Conservation (phyloP, 805 yeast species). For the Nakazawaea wickerhamii region DNA sequence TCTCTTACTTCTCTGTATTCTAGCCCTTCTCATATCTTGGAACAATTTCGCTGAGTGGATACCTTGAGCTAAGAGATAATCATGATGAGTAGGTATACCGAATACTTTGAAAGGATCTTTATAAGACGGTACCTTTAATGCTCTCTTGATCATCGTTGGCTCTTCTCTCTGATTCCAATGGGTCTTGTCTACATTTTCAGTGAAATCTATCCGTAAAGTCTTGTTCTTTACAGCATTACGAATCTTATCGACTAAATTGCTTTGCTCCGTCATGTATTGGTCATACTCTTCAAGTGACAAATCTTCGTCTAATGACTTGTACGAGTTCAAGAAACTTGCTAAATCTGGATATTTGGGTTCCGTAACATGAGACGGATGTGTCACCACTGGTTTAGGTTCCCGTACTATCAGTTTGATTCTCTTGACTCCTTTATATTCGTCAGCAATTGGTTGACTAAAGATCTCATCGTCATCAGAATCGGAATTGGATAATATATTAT, state of each 20-base stretch:
- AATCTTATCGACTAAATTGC: conserved; percentile 34
- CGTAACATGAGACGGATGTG: conserved; percentile 56
- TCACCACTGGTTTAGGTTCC: conserved; percentile 42
- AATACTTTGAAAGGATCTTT: conserved; percentile 37
- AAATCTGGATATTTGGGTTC: conserved; percentile 39
- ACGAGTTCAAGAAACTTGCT: conserved; percentile 46
- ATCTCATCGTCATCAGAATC: conserved; percentile 7
- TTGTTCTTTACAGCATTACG: conserved; percentile 41
- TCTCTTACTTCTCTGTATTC: conserved; percentile 62
- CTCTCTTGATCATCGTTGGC: conserved; percentile 32
- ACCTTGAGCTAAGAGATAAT: conserved; percentile 75
- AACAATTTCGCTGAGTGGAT: conserved; percentile 63
- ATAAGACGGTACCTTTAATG: conserved; percentile 28
- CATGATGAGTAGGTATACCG: conserved; percentile 50
- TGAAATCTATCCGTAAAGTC: conserved; percentile 38
- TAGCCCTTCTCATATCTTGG: conserved; percentile 57
- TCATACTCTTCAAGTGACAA: conserved; percentile 56
- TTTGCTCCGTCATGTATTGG: conserved; percentile 49
- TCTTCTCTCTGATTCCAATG: conserved; percentile 37
- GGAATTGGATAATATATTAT: too few relatives aligned
- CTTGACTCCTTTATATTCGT: conserved; percentile 8
- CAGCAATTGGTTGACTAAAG: neutral
- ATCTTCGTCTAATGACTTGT: conserved; percentile 56
- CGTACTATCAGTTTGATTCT: conserved; percentile 27
- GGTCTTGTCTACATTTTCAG: conserved; percentile 39